These are phyloP conservation scores for Darksidea phi DNA, from an alignment of 495 filamentous ascomycete species.

Conservation along the genomic window DNA sequence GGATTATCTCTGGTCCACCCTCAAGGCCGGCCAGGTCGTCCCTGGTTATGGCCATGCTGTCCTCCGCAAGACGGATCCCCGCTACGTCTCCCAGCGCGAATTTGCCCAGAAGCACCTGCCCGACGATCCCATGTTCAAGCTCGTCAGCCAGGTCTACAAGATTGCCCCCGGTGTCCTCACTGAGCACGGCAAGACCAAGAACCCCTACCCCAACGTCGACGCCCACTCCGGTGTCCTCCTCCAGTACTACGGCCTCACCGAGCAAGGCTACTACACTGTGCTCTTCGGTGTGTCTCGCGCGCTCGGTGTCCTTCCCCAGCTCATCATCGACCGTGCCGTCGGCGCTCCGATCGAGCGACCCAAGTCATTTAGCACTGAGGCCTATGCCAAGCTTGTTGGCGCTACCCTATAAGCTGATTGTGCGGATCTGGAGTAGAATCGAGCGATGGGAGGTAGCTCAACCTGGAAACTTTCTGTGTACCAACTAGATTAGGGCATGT, in stretches of 20 bases:
- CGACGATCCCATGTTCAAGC: slow-evolving; percentile 98
- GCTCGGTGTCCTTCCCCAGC: slow-evolving; percentile 94
- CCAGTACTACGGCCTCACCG: slow-evolving; percentile 97
- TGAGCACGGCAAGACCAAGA: slow-evolving; percentile 83
- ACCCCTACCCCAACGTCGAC: slow-evolving; percentile 44
- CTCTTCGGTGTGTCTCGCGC: slow-evolving; percentile 98
- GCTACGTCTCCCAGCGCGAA: slow-evolving; percentile 94
- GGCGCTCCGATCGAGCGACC: slow-evolving; percentile 83
- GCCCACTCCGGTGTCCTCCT: slow-evolving; percentile 94
- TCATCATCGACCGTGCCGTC: slow-evolving; percentile 98
- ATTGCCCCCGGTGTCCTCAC: slow-evolving; percentile 96
- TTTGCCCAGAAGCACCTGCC: slow-evolving; percentile 92
- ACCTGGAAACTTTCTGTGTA: slow-evolving; percentile 20
- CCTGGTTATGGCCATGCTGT: slow-evolving; percentile 98
- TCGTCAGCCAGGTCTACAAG: slow-evolving; percentile 99
- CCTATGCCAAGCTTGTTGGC: slow-evolving; percentile 90
- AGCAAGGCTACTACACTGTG: slow-evolving; percentile 99
- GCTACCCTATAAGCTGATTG: slow-evolving; percentile 71
- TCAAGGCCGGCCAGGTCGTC: slow-evolving; percentile 92
- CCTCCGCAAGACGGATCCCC: slow-evolving; percentile 98
- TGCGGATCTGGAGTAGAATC: background rate
- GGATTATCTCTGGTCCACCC: slow-evolving; percentile 95
- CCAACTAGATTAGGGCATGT: slow-evolving; percentile 33
- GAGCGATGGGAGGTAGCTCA: background rate
- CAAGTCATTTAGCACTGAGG: slow-evolving; percentile 96